These are phyloP conservation scores for Lachancea waltii DNA, from an alignment of 805 yeast genomes.

Conservation along the genomic window DNA sequence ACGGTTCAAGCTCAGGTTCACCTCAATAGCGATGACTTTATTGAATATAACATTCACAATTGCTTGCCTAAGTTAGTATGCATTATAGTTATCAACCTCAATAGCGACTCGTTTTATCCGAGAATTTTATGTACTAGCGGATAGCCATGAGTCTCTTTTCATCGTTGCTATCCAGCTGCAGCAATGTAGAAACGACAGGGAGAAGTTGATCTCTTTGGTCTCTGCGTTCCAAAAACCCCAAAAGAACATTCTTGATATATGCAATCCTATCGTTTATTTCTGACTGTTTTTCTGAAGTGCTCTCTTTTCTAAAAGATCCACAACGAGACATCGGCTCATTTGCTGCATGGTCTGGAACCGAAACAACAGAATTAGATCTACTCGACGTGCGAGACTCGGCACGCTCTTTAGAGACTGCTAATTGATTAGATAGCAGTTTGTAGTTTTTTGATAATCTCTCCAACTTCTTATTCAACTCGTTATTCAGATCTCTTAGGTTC, in stretches of 20 bases:
- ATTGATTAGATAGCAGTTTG: constrained; percentile 55
- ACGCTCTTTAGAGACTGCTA: constrained; percentile 39
- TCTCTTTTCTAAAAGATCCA: constrained; percentile 12
- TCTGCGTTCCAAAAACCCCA: constrained; percentile 85
- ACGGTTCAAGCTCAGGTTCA: too few species aligned
- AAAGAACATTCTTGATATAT: constrained; percentile 80
- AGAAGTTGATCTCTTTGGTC: constrained; percentile 83
- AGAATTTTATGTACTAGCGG: constrained; percentile 13
- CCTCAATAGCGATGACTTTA: too few species aligned
- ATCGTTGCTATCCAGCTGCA: constrained; percentile 64
- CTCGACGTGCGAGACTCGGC: constrained; percentile 28
- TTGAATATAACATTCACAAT: too few species aligned
- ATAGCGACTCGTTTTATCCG: not conserved
- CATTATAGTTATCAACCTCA: too few species aligned
- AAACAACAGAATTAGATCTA: constrained; percentile 34
- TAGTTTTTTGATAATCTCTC: constrained; percentile 67
- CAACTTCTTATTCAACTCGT: constrained; percentile 59
- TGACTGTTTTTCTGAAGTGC: constrained; percentile 12
- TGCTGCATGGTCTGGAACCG: constrained; percentile 17
- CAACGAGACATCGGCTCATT: constrained; percentile 12
- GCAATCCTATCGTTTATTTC: constrained; percentile 49
- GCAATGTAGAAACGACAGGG: constrained; percentile 76
- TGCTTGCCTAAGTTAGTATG: too few species aligned
- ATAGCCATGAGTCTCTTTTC: constrained; percentile 61
- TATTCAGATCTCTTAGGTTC: constrained; percentile 54